Evolutionary conservation across 257 asterid species (phyloP), one percentile per base, ranked within the genome.

Genomic region (Apocynum venetum): DNA sequence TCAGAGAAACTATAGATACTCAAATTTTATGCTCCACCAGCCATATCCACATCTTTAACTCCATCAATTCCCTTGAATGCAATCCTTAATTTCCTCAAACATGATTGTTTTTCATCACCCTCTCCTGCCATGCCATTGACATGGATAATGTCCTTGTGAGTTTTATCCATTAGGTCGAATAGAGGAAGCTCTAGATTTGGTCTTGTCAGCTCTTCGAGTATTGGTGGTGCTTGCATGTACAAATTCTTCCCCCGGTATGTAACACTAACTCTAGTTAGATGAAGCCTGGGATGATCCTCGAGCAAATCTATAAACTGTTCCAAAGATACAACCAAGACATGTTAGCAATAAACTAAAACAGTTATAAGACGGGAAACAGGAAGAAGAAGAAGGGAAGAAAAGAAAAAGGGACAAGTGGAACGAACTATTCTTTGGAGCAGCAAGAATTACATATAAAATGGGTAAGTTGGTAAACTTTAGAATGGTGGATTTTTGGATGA

Each of bases 171-270:
- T 64, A 90, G 89, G 43, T 93, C 97, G 75, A 86, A 89, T 43
- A 96, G 86, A 47, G 95, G 86, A 52, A 83, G 43, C 75, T 92
- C 97, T 20, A 96, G 85, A 85, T 93, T 88, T 31, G 96, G 81
- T 46, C 98, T 87, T n/a, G 98, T 96, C 95, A 88, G 87, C 83
- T 93, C 96, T 84, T 96, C 99, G 20, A 92, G 89, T 48, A 90
- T 83, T 8, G 98, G 97, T 78, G 99, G 99, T 2, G 98, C 99
- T 79, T 84, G 99, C 98, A 96, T 96, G 78, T 92, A 96, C 78
- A 96, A 84, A 79, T 92, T 96, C 80, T 91, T 88, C 71, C 96
- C 92, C 78, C 95, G 80, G 86, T 93, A 82, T 38, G 91, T 86
- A 71, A 89, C 95, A 43, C 98, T 96, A 73, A 83, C 98, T 86